Conservation (phyloP, 2,329 filamentous ascomycete species). For the Phyllosticta citribraziliensis region DNA sequence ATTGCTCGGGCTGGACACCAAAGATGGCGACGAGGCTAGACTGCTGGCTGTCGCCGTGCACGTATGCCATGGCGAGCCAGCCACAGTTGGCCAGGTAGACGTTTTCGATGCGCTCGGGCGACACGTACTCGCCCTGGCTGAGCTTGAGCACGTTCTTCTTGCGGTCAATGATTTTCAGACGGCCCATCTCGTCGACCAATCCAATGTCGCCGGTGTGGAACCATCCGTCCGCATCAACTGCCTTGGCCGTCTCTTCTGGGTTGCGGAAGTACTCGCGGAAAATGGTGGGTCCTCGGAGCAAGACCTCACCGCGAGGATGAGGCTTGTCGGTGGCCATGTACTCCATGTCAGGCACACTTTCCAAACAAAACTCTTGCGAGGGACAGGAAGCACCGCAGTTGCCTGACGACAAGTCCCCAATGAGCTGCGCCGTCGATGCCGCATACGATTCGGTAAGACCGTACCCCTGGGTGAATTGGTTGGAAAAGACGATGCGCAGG, state of each 20-base stretch:
- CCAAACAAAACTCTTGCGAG: slow-evolving; percentile 64
- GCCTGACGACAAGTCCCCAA: slow-evolving; percentile 62
- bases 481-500: slow-evolving; percentile 71
- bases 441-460: slow-evolving; percentile 93
- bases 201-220: slow-evolving; percentile 94
- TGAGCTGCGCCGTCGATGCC: slow-evolving; percentile 57
- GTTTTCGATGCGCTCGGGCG: slow-evolving; percentile 93
- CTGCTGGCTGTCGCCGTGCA: slow-evolving; percentile 82
- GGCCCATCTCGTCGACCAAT: slow-evolving; percentile 72
- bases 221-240: slow-evolving; percentile 82
- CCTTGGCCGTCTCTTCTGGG: slow-evolving; percentile 72
- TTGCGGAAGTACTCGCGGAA: slow-evolving; percentile 90
- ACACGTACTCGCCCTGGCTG: slow-evolving; percentile 95
- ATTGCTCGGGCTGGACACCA: slow-evolving; percentile 74
- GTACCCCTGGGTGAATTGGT: slow-evolving; percentile 76
- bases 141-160: slow-evolving; percentile 99
- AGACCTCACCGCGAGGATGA: slow-evolving; percentile 77
- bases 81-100: slow-evolving; percentile 75
- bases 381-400: slow-evolving; percentile 70
- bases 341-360: slow-evolving; percentile 88
- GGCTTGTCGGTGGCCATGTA: slow-evolving; percentile 84
- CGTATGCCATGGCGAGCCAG: slow-evolving; percentile 70
- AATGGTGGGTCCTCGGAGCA: slow-evolving; percentile 68
- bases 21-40: slow-evolving; percentile 77
- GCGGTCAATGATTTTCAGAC: slow-evolving; percentile 88